phyloP scores from a whole-genome alignment of 2,329 filamentous ascomycete species.

The Ploettnerulaceae sp. region DNA sequence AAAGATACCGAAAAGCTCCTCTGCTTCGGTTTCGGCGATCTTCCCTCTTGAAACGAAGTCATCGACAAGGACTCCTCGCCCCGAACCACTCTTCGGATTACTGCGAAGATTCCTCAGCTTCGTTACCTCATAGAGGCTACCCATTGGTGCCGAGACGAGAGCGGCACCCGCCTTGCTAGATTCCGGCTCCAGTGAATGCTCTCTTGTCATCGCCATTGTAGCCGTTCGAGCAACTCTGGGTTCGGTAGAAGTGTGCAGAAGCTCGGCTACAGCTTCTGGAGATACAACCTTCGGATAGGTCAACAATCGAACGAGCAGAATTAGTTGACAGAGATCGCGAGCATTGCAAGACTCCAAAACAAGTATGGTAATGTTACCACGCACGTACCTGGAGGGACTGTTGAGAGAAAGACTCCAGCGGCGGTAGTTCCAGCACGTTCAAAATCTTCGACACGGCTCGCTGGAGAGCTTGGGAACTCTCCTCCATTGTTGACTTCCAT shows the following conservation, averaged over 20 bases:
- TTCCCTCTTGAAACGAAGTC: slow-evolving; percentile 48
- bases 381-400: too few relatives aligned
- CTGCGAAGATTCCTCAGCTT: slow-evolving; percentile 40
- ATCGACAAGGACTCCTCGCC: slow-evolving; percentile 29
- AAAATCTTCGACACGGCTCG: slow-evolving; percentile 43
- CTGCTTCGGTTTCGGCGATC: slow-evolving; percentile 43
- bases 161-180: slow-evolving; percentile 28
- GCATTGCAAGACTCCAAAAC: too few relatives aligned
- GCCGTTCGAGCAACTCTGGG: slow-evolving; percentile 27
- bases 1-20: slow-evolving; percentile 45
- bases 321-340: too few relatives aligned
- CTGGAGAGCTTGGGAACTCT: slow-evolving; percentile 39
- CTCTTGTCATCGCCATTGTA: slow-evolving; percentile 42
- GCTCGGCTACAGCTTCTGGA: slow-evolving; percentile 8
- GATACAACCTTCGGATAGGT: slow-evolving; percentile 7
- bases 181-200: slow-evolving; percentile 37
- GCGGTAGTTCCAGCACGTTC: slow-evolving; percentile 39
- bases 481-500: slow-evolving; percentile 42
- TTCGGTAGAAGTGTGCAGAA: neutral
- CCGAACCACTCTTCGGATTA: slow-evolving; percentile 35
- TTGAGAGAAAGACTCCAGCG: slow-evolving; percentile 35
- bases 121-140: slow-evolving; percentile 50
- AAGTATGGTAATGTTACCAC: too few relatives aligned
- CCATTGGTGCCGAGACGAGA: slow-evolving; percentile 40
- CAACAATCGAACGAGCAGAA: too few relatives aligned